Percentiles rank a stretch among this genome's conserved stretches.
phyloP scores from a whole-genome alignment of 352 stramenopile species.

The Pythium dissotocum region DNA sequence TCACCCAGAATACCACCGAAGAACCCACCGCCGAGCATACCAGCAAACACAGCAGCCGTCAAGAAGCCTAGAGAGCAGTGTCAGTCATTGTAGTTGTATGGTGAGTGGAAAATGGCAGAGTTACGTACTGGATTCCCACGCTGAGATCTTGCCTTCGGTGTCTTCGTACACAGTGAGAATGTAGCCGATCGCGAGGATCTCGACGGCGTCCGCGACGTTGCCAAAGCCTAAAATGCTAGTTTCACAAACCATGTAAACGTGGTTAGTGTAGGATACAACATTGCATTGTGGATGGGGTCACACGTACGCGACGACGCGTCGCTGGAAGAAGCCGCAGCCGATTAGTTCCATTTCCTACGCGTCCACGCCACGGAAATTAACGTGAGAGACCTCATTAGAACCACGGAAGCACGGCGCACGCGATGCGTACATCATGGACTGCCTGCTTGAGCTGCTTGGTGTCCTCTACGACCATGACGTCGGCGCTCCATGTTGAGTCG shows the following conservation, averaged over 20 bases:
- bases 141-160: conserved; percentile 55
- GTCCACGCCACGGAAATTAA: not conserved
- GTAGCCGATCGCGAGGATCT: conserved; percentile 91
- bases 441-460: conserved; percentile 62
- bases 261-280: not conserved
- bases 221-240: conserved; percentile 71
- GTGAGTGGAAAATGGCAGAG: not conserved
- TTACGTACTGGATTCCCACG: conserved; percentile 74
- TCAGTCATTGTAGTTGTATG: not conserved
- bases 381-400: not conserved
- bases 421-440: conserved; percentile 48
- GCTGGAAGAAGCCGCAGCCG: conserved; percentile 72
- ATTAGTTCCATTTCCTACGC: conserved; percentile 72
- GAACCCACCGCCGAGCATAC: conserved; percentile 86
- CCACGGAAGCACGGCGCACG: not conserved
- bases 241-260: not conserved
- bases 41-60: conserved; percentile 87
- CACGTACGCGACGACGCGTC: conserved; percentile 64
- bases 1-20: conserved; percentile 76
- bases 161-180: conserved; percentile 83
- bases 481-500: conserved; percentile 1
- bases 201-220: conserved; percentile 89
- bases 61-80: conserved; percentile 55
- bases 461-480: conserved; percentile 47
- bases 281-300: conserved; percentile 27